Percentiles rank a stretch among this genome's conserved stretches.
phyloP scores from a whole-genome alignment of 441 rosid species.

The Aleurites moluccanus region DNA sequence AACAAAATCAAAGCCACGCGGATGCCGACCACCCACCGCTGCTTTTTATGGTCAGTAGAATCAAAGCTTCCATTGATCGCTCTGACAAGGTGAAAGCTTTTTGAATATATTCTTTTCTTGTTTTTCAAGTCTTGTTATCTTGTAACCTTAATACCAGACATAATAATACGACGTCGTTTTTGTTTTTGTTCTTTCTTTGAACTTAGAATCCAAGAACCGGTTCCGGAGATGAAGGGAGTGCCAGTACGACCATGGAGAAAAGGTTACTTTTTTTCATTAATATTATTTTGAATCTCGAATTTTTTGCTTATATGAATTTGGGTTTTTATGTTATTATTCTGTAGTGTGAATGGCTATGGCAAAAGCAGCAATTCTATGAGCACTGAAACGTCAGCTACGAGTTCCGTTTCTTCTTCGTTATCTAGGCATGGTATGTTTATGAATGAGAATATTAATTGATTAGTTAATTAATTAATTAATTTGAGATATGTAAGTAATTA shows the following conservation, averaged over 20 bases:
- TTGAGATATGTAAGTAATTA: background rate
- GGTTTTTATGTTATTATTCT: no score
- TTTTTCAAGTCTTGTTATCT: background rate
- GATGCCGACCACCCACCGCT: no score
- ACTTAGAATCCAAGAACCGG: background rate
- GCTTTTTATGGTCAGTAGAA: slow-evolving; percentile 19
- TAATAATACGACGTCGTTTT: background rate
- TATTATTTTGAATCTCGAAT: background rate
- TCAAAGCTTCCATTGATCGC: slow-evolving; percentile 17
- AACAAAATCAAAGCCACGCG: no score
- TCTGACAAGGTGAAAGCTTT: background rate
- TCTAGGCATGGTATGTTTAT: slow-evolving; percentile 6
- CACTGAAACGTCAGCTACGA: slow-evolving; percentile 7
- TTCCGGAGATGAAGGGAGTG: background rate
- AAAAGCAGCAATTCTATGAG: background rate
- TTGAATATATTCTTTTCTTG: background rate
- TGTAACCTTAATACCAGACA: background rate
- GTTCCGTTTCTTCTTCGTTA: slow-evolving; percentile 15
- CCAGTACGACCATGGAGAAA: background rate
- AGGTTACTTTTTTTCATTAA: background rate
- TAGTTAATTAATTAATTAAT: background rate
- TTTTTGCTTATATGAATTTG: background rate
- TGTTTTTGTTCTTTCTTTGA: background rate
- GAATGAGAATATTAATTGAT: no score
- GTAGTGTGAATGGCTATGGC: background rate